These are phyloP conservation scores for Onygenales sp. DNA, from an alignment of 2,329 filamentous ascomycete species.

Conservation along the genomic window DNA sequence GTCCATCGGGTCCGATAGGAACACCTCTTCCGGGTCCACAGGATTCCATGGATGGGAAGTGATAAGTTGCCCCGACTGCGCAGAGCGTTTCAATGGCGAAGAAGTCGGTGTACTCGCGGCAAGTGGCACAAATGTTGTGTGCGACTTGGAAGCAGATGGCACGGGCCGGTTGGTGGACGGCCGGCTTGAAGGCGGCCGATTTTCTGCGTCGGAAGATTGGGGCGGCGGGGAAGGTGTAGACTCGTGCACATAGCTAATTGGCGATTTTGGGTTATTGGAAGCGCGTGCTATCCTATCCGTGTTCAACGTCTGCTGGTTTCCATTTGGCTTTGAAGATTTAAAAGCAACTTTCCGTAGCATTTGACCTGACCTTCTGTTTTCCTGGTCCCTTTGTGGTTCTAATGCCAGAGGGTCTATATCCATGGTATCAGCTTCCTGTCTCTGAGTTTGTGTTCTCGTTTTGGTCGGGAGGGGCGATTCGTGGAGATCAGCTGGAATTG, in stretches of 20 bases:
- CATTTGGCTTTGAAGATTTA: background rate
- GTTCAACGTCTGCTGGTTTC: background rate
- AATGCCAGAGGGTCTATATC: background rate
- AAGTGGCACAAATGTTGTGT: slow-evolving; percentile 32
- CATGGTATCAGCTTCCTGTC: background rate
- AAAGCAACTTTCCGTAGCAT: background rate
- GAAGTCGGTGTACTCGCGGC: slow-evolving; percentile 30
- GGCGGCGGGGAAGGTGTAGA: slow-evolving; percentile 56
- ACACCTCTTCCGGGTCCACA: slow-evolving; percentile 63
- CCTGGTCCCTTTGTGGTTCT: background rate
- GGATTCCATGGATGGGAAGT: slow-evolving; percentile 58
- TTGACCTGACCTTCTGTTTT: background rate
- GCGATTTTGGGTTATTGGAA: slow-evolving; percentile 4
- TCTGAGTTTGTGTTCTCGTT: background rate
- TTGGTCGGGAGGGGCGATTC: background rate
- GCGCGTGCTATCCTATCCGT: background rate
- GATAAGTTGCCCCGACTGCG: slow-evolving; percentile 41
- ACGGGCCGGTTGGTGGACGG: slow-evolving; percentile 39
- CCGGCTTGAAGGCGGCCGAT: slow-evolving; percentile 61
- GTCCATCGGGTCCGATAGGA: slow-evolving; percentile 25
- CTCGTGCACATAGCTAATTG: slow-evolving; percentile 25
- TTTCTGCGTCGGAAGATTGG: slow-evolving; percentile 72
- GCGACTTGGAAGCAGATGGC: slow-evolving; percentile 25
- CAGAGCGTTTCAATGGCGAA: slow-evolving; percentile 55
- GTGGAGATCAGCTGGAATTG: background rate